These are phyloP conservation scores for Hyaloperonospora arabidopsidis DNA, from an alignment of 352 stramenopile genomes.

Conservation along the genomic window DNA sequence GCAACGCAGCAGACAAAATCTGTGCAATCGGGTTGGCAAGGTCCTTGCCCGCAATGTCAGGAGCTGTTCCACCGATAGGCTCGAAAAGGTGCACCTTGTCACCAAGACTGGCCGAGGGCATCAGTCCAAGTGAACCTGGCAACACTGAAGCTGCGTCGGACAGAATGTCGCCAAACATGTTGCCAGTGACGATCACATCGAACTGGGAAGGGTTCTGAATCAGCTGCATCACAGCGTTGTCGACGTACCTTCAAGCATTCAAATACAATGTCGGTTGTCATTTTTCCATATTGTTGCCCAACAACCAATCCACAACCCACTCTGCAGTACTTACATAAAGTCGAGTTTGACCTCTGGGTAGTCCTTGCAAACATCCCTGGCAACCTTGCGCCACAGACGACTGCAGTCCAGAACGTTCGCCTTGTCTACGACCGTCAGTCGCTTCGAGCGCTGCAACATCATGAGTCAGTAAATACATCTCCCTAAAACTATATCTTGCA, in stretches of 20 bases:
- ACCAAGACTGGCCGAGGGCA: slow-evolving; percentile 95
- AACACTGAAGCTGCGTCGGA: slow-evolving; percentile 97
- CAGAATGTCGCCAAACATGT: slow-evolving; percentile 99
- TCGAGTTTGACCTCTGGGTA: slow-evolving; percentile 92
- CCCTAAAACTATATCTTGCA: background rate
- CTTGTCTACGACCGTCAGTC: slow-evolving; percentile 98
- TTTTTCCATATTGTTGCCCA: background rate
- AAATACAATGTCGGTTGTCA: too few species aligned
- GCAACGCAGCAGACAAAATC: slow-evolving; percentile 95
- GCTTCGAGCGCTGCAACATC: slow-evolving; percentile 81
- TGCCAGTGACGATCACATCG: slow-evolving; percentile 97
- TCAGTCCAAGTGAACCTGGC: slow-evolving; percentile 95
- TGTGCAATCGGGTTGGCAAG: slow-evolving; percentile 96
- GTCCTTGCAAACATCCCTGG: slow-evolving; percentile 84
- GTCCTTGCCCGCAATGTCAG: slow-evolving; percentile 95
- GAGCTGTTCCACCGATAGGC: slow-evolving; percentile 96
- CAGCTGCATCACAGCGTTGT: slow-evolving; percentile 98
- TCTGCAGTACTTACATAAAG: slow-evolving; percentile 80
- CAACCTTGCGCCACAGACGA: slow-evolving; percentile 87
- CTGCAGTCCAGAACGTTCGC: slow-evolving; percentile 98
- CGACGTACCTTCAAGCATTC: slow-evolving; percentile 88
- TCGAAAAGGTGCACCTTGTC: slow-evolving; percentile 93
- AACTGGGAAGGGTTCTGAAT: slow-evolving; percentile 98
- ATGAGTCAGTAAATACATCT: background rate
- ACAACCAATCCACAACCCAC: background rate